These are phyloP conservation scores for Salix dunnii DNA, from an alignment of 345 rosid species.

Conservation along the genomic window DNA sequence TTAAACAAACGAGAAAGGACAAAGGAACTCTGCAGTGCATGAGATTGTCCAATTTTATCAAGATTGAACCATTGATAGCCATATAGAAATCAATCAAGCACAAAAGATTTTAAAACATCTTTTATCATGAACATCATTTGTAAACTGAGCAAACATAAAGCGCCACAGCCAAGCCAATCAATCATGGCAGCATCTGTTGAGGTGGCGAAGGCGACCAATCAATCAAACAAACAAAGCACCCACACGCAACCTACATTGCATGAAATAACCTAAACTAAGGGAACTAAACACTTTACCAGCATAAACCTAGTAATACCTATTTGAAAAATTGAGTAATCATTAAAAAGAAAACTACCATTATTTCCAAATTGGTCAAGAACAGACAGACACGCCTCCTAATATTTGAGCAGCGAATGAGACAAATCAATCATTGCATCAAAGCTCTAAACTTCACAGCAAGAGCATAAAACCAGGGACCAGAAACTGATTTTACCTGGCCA, in stretches of 20 bases:
- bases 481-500: constrained; percentile 57
- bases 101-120: not conserved
- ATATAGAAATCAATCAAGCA: not conserved
- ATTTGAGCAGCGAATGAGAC: not conserved
- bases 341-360: not conserved
- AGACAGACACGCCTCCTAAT: not conserved
- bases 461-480: not conserved
- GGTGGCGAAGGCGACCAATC: not conserved
- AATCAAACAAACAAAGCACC: not conserved
- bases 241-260: not conserved
- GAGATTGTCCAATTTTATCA: too few species aligned
- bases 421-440: not conserved
- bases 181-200: not conserved
- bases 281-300: not conserved
- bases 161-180: not conserved
- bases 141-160: not conserved
- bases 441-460: not conserved
- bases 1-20: constrained; percentile 67
- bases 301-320: not conserved
- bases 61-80: not conserved
- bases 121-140: not conserved
- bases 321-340: not conserved
- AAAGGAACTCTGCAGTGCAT: constrained; percentile 49
- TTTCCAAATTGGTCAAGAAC: not conserved
- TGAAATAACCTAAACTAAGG: not conserved